phyloP scores from a whole-genome alignment of 768 basidiomycete genomes.

The Lactarius akahatsu region DNA sequence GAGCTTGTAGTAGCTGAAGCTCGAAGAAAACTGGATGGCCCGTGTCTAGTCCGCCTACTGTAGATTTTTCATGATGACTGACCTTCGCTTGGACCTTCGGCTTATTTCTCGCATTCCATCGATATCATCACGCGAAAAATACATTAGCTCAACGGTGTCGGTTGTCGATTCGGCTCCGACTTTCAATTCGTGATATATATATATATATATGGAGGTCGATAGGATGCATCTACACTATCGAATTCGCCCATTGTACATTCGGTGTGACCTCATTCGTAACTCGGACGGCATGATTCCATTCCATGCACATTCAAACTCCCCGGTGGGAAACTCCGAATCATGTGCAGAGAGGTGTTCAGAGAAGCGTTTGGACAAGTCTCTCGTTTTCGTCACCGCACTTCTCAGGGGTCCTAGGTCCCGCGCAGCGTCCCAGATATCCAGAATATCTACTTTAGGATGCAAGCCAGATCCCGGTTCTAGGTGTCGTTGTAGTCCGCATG shows the following conservation, averaged over 20 bases:
- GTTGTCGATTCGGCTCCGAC: not conserved
- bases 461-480: conserved; percentile 3
- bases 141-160: not conserved
- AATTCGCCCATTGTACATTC: not conserved
- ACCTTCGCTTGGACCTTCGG: too few species aligned
- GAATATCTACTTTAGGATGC: not conserved
- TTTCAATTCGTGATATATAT: not conserved
- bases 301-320: conserved; percentile 19
- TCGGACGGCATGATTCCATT: conserved; percentile 19
- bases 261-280: not conserved
- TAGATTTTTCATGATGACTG: too few species aligned
- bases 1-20: too few species aligned
- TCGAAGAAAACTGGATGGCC: too few species aligned
- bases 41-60: too few species aligned
- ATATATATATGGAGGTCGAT: not conserved
- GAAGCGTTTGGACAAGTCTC: not conserved
- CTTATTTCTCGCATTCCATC: too few species aligned
- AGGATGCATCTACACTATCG: not conserved
- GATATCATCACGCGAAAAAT: not conserved
- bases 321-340: too few species aligned
- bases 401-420: conserved; percentile 9
- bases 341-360: not conserved
- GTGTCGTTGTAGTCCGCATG: not conserved
- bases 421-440: conserved; percentile 1
- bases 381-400: conserved; percentile 12